Base-by-base conservation (phyloP, 1,284 basidiomycete genomes). In the Cryptococcus sp. region DNA sequence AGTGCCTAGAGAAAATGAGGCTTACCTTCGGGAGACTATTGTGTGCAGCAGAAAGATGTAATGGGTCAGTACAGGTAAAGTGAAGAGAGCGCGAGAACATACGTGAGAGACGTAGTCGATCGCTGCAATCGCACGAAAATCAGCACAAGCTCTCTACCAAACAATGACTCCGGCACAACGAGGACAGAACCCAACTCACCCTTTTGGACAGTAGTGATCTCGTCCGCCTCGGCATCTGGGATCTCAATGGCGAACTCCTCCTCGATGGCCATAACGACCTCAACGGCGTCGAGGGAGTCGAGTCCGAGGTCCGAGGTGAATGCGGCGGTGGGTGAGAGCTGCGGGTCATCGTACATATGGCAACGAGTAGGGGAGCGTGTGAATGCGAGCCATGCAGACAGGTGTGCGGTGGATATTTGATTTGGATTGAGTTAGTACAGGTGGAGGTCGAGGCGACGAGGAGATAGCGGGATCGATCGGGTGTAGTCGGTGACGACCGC, bases 261-360 rank as follows among this genome's bases (percentile, higher is more conserved):
- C 82, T 99, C 96, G 69, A 99, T 90, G 49, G 95, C 93, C 94
- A 99, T 98, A 72, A 99, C 92, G 46, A 98, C 94, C 80, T 99
- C 96, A 46, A 99, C 95, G 48, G 93, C 87, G 79, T 99, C 96
- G 74, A 99, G 83, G 72, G 93, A 97, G 82, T 99, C 96, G 51
- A 99, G 85, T 42, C 93, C 90, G 59, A 99, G 87, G 82, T 99
- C 93, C 51, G 85, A 82, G 59, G 88, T 83, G 81, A 99, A 98
- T 38, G 88, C 85, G 27, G 95, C 83, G 17, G 86, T 77, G 31
- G 86, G 65, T 17, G 86, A 82, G 70, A 99, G 83, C 95, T 97
- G 67, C 16, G 16, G 16, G 47, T 8, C 10, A 8, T 35, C 8
- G 10, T 8, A 10, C 7, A 13, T 5, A 35, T 35, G 13, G 8